These are phyloP conservation scores for Haematococcus sp. DNA, from an alignment of 139 green algal species.

Conservation along the genomic window DNA sequence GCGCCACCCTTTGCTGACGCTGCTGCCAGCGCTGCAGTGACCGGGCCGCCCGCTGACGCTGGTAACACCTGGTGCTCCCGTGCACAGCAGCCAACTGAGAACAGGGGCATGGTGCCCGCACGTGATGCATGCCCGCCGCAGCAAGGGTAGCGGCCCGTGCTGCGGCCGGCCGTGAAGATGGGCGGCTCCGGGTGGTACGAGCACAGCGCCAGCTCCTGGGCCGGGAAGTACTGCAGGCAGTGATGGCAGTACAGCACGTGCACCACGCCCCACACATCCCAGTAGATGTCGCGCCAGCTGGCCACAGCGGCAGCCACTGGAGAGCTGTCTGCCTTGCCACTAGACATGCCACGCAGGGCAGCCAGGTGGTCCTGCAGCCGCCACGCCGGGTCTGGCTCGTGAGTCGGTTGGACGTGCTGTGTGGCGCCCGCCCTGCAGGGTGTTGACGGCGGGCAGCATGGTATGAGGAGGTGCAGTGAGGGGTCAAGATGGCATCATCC, in stretches of 20 bases:
- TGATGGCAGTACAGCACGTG: constrained; percentile 36
- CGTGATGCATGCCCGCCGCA: constrained; percentile 24
- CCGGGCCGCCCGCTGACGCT: neutral
- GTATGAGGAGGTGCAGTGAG: too few species aligned
- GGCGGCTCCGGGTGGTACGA: constrained; percentile 30
- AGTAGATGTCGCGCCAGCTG: constrained; percentile 35
- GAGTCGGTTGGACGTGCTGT: neutral
- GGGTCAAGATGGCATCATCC: too few species aligned
- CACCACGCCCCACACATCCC: constrained; percentile 33
- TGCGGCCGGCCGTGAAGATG: constrained; percentile 12
- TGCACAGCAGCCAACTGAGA: constrained; percentile 17
- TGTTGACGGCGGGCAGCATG: too few species aligned
- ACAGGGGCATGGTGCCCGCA: neutral
- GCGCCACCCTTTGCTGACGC: too few species aligned
- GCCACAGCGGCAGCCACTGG: neutral
- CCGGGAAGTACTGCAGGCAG: constrained; percentile 25
- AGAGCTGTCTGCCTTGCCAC: neutral
- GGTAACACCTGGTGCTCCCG: constrained; percentile 23
- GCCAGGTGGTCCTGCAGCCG: constrained; percentile 30
- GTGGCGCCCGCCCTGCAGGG: neutral
- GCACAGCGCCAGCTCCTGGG: constrained; percentile 18
- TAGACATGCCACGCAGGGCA: constrained; percentile 4
- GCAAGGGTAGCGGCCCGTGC: constrained; percentile 20
- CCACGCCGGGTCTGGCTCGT: constrained; percentile 19
- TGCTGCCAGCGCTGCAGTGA: too few species aligned